Base-by-base conservation (phyloP, 352 stramenopile genomes). In the Phytopythium litorale region DNA sequence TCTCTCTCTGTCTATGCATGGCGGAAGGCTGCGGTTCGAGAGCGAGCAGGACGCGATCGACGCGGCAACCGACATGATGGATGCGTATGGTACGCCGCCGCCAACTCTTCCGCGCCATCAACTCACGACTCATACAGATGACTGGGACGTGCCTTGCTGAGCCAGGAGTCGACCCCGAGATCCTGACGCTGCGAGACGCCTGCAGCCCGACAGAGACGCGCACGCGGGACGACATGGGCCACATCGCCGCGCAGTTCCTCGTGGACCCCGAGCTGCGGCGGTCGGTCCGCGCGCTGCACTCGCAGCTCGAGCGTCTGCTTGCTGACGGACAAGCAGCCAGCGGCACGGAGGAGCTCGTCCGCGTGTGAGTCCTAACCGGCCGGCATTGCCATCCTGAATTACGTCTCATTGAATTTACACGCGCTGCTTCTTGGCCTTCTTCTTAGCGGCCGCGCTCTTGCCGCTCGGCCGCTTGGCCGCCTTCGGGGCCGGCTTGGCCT, bases 351-450 rank as follows among this genome's bases (percentile, higher is more conserved):
- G 42, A 13, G 42, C 9, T 49, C 7, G 8, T 49, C 4, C 7
- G 6, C 7, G 4, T 49, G 42, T 49, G 42, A 49, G 38, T 45
- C 38, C 16, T 4, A 32, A 51, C 19, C 45, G 45, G 32, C 45
- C 45, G n/a, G 19, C 21, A 30, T 51, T 8, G 45, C 18, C 11
- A 32, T 7, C 21, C 46, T 35, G 18, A 53, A n/a, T 35, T 54
- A 54, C 48, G 48, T 54, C 46, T 53, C 48, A 23, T 23, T 72
- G 50, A 72, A 76, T 63, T 76, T 81, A 79, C 72, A 83, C 73
- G 66, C 76, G 74, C 68, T 69, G 72, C 53, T 81, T 85, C 66
- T 84, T 83, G 19, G 49, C 60, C 57, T 66, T 62, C 46, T 50
- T 53, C 53, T 63, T 63, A 37, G 40, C 64, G 68, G 65, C 56